Conservation (phyloP, 2,329 filamentous ascomycete species). For the Ophiocordyceps camponoti-leonardi region DNA sequence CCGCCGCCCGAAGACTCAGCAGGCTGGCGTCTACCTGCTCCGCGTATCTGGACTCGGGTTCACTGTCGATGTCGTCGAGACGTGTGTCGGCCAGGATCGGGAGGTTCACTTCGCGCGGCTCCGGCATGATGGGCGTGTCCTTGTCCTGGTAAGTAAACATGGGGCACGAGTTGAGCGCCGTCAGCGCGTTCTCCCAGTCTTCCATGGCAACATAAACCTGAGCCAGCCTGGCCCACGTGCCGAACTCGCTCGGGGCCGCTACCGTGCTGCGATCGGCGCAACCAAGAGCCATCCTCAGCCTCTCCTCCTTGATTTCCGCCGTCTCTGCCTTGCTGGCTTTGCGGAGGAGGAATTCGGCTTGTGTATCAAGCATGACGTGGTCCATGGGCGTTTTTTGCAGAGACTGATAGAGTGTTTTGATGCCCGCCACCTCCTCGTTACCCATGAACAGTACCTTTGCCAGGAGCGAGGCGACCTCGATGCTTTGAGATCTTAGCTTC, state of each 20-base stretch:
- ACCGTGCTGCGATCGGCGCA: constrained; percentile 91
- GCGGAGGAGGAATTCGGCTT: constrained; percentile 77
- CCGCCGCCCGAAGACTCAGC: constrained; percentile 68
- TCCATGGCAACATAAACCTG: constrained; percentile 90
- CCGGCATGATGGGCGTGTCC: constrained; percentile 85
- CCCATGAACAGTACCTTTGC: constrained; percentile 86
- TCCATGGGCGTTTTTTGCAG: constrained; percentile 92
- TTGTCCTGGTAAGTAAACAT: constrained; percentile 99
- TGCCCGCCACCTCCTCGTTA: constrained; percentile 92
- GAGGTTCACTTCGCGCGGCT: constrained; percentile 73
- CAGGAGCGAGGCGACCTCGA: constrained; percentile 84
- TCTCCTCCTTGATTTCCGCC: constrained; percentile 40
- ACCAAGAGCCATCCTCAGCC: constrained; percentile 72
- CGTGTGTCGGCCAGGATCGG: constrained; percentile 78
- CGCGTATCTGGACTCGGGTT: constrained; percentile 60
- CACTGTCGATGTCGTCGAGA: constrained; percentile 91
- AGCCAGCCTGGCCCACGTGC: constrained; percentile 85
- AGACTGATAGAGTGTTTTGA: constrained; percentile 72
- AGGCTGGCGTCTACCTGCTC: constrained; percentile 81
- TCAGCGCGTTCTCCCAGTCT: constrained; percentile 88
- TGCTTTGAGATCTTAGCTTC: constrained; percentile 77
- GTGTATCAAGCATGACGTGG: constrained; percentile 87
- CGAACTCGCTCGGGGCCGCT: constrained; percentile 90
- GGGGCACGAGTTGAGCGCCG: constrained; percentile 93
- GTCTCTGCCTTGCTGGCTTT: constrained; percentile 49